These are phyloP conservation scores for Trichoderma atrobrunneum DNA, from an alignment of 2,329 filamentous ascomycete species.

Conservation along the genomic window DNA sequence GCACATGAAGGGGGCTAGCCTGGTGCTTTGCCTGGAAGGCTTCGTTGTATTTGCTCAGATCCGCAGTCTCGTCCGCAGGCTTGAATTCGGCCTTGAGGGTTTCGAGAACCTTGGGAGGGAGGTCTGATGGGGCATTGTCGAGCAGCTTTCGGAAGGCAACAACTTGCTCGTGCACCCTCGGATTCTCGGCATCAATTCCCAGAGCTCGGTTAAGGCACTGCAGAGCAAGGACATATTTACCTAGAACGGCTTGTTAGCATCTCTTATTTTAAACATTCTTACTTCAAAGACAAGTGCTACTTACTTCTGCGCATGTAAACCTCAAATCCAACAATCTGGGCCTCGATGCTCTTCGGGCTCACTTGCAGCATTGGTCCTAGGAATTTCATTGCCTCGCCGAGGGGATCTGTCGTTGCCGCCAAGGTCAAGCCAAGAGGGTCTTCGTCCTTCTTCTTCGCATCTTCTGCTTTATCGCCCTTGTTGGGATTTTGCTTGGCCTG, in stretches of 20 bases:
- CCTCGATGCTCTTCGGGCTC: conserved; percentile 75
- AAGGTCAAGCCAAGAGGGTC: conserved; percentile 83
- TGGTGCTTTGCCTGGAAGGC: conserved; percentile 63
- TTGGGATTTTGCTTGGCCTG: conserved; percentile 80
- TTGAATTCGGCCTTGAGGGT: conserved; percentile 69
- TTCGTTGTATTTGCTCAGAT: conserved; percentile 64
- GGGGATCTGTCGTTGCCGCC: conserved; percentile 74
- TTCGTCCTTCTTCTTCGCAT: conserved; percentile 81
- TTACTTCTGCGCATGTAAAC: conserved; percentile 81
- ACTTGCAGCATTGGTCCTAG: conserved; percentile 76
- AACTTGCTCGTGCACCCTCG: conserved; percentile 72
- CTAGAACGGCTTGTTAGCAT: conserved; percentile 43
- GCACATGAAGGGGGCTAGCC: conserved; percentile 58
- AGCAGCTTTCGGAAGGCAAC: conserved; percentile 66
- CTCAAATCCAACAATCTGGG: conserved; percentile 84
- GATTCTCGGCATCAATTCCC: conserved; percentile 64
- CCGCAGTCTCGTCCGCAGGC: conserved; percentile 53
- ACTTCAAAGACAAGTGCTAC: conserved; percentile 31
- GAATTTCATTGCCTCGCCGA: conserved; percentile 86
- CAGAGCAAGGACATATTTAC: conserved; percentile 83
- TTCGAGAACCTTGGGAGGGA: conserved; percentile 63
- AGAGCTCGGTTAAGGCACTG: conserved; percentile 77
- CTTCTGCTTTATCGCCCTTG: conserved; percentile 64
- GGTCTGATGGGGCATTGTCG: conserved; percentile 52
- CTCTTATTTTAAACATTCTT: neutral